phyloP scores from a whole-genome alignment of 2,329 filamentous ascomycete species.

The Rhynchosporium agropyri region DNA sequence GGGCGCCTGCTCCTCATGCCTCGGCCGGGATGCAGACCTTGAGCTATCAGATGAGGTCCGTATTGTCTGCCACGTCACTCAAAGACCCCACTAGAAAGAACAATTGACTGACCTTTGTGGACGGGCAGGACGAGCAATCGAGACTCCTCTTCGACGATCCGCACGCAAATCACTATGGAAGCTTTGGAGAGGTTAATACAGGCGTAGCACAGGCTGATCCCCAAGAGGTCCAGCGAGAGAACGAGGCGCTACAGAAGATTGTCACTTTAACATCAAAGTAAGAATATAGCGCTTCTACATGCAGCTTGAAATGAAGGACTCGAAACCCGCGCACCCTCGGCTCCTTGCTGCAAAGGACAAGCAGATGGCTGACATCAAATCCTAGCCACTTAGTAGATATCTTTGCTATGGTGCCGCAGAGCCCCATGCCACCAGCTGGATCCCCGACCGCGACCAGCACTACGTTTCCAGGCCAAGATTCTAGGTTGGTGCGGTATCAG shows the following conservation, averaged over 20 bases:
- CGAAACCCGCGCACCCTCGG: constrained; percentile 22
- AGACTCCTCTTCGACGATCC: constrained; percentile 64
- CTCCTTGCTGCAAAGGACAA: constrained; percentile 20
- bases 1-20: constrained; percentile 64
- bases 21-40: constrained; percentile 52
- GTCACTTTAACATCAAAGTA: constrained; percentile 68
- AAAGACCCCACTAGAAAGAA: background rate
- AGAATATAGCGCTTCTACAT: constrained; percentile 35
- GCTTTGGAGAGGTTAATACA: constrained; percentile 60
- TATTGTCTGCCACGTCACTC: constrained; percentile 1
- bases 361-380: constrained; percentile 27
- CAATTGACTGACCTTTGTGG: constrained; percentile 20
- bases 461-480: constrained; percentile 57
- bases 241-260: constrained; percentile 64
- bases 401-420: constrained; percentile 63
- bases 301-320: constrained; percentile 16
- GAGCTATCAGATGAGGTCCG: constrained; percentile 59
- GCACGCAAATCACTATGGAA: constrained; percentile 62
- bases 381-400: constrained; percentile 68
- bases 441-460: constrained; percentile 42
- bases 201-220: constrained; percentile 58
- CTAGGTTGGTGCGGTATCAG: constrained; percentile 60
- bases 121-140: constrained; percentile 44
- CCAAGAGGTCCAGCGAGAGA: constrained; percentile 64
- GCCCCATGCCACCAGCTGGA: constrained; percentile 37